Evolutionary conservation across 805 yeast species (phyloP).

Genomic region (Metschnikowia aberdeeniae): DNA sequence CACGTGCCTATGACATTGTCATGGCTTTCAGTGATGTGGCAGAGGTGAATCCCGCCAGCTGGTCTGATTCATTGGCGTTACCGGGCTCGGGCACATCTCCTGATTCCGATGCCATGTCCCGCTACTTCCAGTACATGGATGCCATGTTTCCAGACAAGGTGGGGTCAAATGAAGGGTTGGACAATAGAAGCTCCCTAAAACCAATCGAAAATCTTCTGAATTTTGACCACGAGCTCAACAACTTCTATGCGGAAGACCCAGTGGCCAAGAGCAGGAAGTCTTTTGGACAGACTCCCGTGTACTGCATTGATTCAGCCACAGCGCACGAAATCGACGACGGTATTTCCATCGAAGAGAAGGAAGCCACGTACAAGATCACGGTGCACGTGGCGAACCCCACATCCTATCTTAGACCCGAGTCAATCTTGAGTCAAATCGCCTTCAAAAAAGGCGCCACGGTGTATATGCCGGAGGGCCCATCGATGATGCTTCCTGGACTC

Average conservation of each 20-base stretch:
- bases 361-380: conserved; percentile 41
- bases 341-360: conserved; percentile 49
- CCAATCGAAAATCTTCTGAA: not conserved
- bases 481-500: conserved; percentile 66
- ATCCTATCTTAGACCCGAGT: conserved; percentile 48
- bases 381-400: conserved; percentile 89
- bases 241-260: conserved; percentile 29
- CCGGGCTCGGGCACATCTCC: conserved; percentile 42
- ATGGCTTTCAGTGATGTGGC: conserved; percentile 19
- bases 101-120: conserved; percentile 42
- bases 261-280: conserved; percentile 30
- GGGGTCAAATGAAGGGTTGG: too few species aligned
- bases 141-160: conserved; percentile 2
- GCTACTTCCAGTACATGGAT: conserved; percentile 34
- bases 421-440: conserved; percentile 51
- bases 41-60: conserved; percentile 47
- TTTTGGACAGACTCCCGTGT: conserved; percentile 50
- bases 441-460: conserved; percentile 59
- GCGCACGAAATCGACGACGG: conserved; percentile 97
- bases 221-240: not conserved
- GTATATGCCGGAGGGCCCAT: conserved; percentile 64
- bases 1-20: conserved; percentile 49
- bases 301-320: conserved; percentile 74
- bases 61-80: conserved; percentile 44
- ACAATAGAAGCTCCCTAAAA: too few species aligned